These are phyloP conservation scores for Dacryopinax spathularia DNA, from an alignment of 768 basidiomycete genomes.

Conservation along the genomic window DNA sequence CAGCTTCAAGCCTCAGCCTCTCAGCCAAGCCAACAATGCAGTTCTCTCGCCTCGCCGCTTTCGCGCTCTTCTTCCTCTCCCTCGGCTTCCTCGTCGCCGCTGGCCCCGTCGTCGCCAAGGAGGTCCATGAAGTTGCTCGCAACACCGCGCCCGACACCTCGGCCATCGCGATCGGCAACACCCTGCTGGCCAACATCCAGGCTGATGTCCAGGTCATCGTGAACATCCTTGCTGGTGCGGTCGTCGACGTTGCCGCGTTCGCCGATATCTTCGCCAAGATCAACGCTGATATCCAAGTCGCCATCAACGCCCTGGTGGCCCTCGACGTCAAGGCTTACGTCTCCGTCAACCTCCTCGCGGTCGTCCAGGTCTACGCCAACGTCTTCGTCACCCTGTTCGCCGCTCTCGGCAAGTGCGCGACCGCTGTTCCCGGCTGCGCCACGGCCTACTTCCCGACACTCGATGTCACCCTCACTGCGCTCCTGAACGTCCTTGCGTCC, in stretches of 20 bases:
- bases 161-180: background rate
- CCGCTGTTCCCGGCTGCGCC: background rate
- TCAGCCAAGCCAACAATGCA: background rate
- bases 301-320: background rate
- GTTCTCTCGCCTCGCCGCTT: background rate
- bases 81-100: background rate
- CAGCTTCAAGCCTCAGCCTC: background rate
- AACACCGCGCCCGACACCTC: background rate
- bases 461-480: background rate
- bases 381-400: background rate
- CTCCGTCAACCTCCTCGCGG: background rate
- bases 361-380: background rate
- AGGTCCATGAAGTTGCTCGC: background rate
- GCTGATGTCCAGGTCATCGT: background rate
- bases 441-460: background rate
- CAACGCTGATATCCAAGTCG: background rate
- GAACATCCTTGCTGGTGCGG: background rate
- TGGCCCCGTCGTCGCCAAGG: background rate
- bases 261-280: background rate
- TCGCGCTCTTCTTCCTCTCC: slow-evolving; percentile 1
- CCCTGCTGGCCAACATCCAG: background rate
- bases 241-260: background rate
- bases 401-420: background rate
- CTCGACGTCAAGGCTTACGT: background rate
- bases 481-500: background rate